Base-by-base conservation (phyloP, 2,329 filamentous ascomycete species). In the Mycogone perniciosa region DNA sequence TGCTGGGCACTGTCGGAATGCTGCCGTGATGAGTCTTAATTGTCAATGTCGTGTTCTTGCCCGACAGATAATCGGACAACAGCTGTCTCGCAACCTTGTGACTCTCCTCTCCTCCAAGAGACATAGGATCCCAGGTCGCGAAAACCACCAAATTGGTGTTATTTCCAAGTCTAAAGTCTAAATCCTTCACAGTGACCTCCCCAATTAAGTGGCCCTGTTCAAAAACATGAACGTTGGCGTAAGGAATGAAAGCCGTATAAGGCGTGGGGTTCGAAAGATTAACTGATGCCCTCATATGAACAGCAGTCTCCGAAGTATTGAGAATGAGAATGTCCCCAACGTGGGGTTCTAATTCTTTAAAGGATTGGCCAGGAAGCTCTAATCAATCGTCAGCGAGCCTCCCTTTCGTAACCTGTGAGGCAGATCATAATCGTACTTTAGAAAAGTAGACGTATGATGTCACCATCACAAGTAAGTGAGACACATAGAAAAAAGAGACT, bases 181-280 rank as follows among this genome's bases (percentile, higher is more conserved):
- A 62, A 60, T 91, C 73, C 50, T 76, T 73, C 2, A 83, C 80
- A 0, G 79, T 85, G 9, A 87, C 84, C 64, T 92, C 86, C 31
- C 88, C 93, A 33, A 99, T 73, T 6, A 86, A 65, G 0, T 85
- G 85, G 8, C 77, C 82, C 60, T 95, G 91, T 60, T 82, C 83
- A 31, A 88, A 66, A 39, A 97, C 71, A 55, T 90, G 81, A 40
- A 95, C 77, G 63, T 86, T 90, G 56, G 89, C 70, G 55, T 83
- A 92, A 2, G 92, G 92, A n/a, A 97, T 75, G 2, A 74, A 75
- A 4, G 89, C 91, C 4, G 88, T 84, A 66, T 97, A 96, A 4
- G 84, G 79, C 0, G 91, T 95, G 1, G 92, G 91, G 62, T 99
- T 99, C 4, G 88, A 95, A 54, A 96, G 77, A 63, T 93, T 95